Base-by-base conservation (phyloP, 164 flowering plant genomes). In the Liriodendron chinense region DNA sequence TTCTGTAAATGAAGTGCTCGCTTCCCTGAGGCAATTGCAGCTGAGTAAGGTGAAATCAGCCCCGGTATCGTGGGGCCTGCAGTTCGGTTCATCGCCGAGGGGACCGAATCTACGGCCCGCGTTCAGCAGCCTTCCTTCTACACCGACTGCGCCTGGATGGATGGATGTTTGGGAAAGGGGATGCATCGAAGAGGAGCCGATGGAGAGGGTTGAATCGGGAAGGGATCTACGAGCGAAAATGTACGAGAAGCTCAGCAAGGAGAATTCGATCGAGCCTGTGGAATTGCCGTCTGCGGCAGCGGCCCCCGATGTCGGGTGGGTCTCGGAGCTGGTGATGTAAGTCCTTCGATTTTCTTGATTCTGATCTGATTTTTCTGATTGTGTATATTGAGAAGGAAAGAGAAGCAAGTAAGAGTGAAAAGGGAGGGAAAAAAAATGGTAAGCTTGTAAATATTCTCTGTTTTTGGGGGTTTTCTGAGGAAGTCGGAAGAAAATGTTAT, bases 141-240 rank as follows among this genome's bases (percentile, higher is more conserved):
- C 69, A 0, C 69, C 69, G 20, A 66, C 69, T 6, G 69, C 69
- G 1, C 48, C 69, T 16, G 83, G 79, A 13, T 65, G 70, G 48
- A 1, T 63, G 8, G 79, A 78, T 23, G 3, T 68, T 6, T 78
- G 81, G 83, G 80, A 78, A 13, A 66, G 57, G n/a, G 73, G 77
- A 16, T 48, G 62, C n/a, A 28, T 67, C 12, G 56, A 74, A 1
- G 95, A 90, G 62, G 90, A 85, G 74, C 89, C 90, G 1, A 83
- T 82, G 90, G 96, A 93, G 80, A 78, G 94, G 75, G 96, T 90
- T 2, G 96, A 91, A 71, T 93, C 94, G 0, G 97, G 95, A 9
- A 87, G 87, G 64, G 89, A 82, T 10, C 47, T 91, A 7, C 82
- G 97, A 14, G 88, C 93, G 0, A 83, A 74, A 66, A 85, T 90